Percentiles rank a stretch among this genome's conserved stretches.
Evolutionary conservation across 2,329 filamentous ascomycete genomes (phyloP).

Genomic region (Penicillium vulpinum): DNA sequence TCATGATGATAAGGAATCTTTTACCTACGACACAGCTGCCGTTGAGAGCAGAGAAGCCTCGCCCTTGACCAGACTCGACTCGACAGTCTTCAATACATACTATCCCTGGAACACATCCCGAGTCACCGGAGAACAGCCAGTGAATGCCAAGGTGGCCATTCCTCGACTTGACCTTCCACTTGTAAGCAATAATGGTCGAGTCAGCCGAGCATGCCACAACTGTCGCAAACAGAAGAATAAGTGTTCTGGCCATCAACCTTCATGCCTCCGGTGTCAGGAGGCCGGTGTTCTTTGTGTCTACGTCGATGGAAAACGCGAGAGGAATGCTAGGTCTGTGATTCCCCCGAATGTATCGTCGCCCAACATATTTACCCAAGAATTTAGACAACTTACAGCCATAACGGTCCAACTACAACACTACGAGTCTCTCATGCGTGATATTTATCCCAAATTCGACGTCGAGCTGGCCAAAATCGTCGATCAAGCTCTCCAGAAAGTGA

Average conservation of each 20-base stretch:
- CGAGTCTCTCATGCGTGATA: constrained; percentile 37
- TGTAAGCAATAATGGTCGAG: constrained; percentile 30
- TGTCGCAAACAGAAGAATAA: constrained; percentile 50
- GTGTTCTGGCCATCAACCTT: constrained; percentile 47
- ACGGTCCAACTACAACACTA: constrained; percentile 40
- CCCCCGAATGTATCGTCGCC: background rate
- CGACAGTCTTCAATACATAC: background rate
- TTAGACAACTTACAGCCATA: constrained; percentile 42
- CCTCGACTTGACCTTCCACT: constrained; percentile 26
- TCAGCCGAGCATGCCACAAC: constrained; percentile 45
- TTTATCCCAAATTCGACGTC: constrained; percentile 35
- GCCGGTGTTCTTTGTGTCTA: constrained; percentile 44
- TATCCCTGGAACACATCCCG: background rate
- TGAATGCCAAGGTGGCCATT: constrained; percentile 34
- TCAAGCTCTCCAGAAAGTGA: constrained; percentile 36
- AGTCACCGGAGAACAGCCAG: background rate
- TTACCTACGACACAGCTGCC: background rate
- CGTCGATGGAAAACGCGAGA: constrained; percentile 47
- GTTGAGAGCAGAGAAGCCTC: background rate
- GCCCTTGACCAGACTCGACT: background rate
- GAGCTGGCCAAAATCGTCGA: constrained; percentile 37
- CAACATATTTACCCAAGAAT: background rate
- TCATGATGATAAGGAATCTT: background rate
- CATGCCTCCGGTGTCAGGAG: constrained; percentile 46
- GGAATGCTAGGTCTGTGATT: constrained; percentile 42